phyloP scores from a whole-genome alignment of 805 yeast genomes.

The Geotrichum ghanense region DNA sequence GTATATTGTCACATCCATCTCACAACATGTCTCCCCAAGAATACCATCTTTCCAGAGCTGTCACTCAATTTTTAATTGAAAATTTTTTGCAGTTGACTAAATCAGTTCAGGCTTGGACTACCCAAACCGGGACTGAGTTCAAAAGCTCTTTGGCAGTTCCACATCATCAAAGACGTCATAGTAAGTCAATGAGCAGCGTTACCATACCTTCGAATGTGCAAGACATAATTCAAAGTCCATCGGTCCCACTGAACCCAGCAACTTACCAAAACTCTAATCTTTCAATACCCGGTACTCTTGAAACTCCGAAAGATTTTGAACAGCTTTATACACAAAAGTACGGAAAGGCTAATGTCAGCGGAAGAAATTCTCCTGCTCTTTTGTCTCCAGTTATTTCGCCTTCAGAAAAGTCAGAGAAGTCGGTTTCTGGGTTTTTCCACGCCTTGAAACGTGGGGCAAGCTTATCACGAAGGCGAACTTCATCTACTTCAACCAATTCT shows the following conservation, averaged over 20 bases:
- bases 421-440: neutral
- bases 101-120: neutral
- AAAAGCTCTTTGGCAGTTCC: neutral
- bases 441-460: neutral
- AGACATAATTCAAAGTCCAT: neutral
- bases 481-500: neutral
- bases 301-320: neutral
- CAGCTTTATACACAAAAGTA: neutral
- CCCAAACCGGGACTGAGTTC: neutral
- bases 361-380: neutral
- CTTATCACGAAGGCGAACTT: neutral
- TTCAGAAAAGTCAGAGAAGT: neutral
- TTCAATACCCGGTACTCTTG: neutral
- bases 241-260: no score
- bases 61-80: conserved; percentile 79
- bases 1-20: conserved; percentile 82
- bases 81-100: conserved; percentile 39
- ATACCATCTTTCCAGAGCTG: conserved; percentile 75
- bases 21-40: conserved; percentile 92
- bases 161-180: conserved; percentile 17
- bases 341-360: neutral
- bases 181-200: conserved; percentile 22
- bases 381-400: neutral
- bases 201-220: conserved; percentile 1
- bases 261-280: neutral